These are phyloP conservation scores for Botrytis elliptica DNA, from an alignment of 2,329 filamentous ascomycete species.

Conservation along the genomic window DNA sequence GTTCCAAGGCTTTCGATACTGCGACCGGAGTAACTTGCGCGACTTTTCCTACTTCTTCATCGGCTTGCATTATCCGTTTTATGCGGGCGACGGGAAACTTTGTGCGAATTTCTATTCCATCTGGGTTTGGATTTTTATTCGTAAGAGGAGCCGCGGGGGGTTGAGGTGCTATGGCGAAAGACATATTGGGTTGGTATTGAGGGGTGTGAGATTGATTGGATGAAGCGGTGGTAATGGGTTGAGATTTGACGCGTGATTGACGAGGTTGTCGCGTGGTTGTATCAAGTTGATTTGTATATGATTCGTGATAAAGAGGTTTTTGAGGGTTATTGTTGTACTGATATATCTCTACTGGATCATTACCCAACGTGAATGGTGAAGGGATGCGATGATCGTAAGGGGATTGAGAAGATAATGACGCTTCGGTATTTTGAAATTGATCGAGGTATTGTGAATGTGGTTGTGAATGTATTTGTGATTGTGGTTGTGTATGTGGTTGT, in stretches of 20 bases:
- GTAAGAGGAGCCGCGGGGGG: slow-evolving; percentile 31
- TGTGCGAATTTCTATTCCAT: slow-evolving; percentile 72
- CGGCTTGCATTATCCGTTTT: slow-evolving; percentile 99
- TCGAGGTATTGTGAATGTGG: neutral
- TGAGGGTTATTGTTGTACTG: slow-evolving; percentile 20
- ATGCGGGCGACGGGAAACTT: slow-evolving; percentile 97
- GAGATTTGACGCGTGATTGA: slow-evolving; percentile 1
- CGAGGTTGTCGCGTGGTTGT: slow-evolving; percentile 15
- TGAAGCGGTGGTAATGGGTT: neutral
- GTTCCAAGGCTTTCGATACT: slow-evolving; percentile 88
- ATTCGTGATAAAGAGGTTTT: slow-evolving; percentile 7
- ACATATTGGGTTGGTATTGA: neutral
- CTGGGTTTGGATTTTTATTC: slow-evolving; percentile 47
- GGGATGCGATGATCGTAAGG: neutral
- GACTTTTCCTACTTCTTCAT: slow-evolving; percentile 97
- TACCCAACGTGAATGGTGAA: neutral
- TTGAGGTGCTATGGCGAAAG: neutral
- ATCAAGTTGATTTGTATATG: neutral
- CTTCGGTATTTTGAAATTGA: neutral
- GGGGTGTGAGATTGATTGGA: neutral
- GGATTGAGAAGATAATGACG: neutral
- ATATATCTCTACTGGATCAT: slow-evolving; percentile 11
- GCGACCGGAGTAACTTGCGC: slow-evolving; percentile 96
- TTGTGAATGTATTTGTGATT: neutral
- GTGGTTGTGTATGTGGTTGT: neutral